These are phyloP conservation scores for Fusarium compactum DNA, from an alignment of 2,329 filamentous ascomycete species.

Conservation along the genomic window DNA sequence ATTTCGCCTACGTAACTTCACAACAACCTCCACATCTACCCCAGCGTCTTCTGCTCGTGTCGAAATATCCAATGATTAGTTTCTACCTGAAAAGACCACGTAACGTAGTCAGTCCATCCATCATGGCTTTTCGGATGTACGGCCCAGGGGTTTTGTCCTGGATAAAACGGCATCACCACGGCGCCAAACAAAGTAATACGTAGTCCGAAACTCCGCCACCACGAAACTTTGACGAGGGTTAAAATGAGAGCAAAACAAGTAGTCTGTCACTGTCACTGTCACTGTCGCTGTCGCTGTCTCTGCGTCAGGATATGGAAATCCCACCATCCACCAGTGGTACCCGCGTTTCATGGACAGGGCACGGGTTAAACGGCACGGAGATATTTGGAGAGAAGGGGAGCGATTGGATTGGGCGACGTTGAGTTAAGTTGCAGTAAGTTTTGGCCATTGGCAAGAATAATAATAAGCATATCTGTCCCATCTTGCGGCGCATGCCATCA, in stretches of 20 bases:
- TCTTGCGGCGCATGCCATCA: constrained; percentile 47
- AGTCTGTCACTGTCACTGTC: background rate
- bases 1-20: background rate
- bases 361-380: constrained; percentile 35
- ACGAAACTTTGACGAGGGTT: constrained; percentile 20
- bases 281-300: background rate
- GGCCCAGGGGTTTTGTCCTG: constrained; percentile 41
- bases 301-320: background rate
- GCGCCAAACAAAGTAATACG: constrained; percentile 33
- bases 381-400: background rate
- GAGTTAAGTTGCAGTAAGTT: constrained; percentile 17
- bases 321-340: constrained; percentile 21
- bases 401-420: background rate
- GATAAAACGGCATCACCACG: constrained; percentile 46
- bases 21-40: constrained; percentile 12
- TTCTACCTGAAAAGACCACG: background rate
- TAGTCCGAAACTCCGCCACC: constrained; percentile 39
- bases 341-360: constrained; percentile 30
- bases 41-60: constrained; percentile 3
- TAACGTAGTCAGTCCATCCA: background rate
- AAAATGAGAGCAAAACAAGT: background rate
- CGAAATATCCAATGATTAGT: background rate
- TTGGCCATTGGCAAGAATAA: constrained; percentile 24
- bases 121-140: constrained; percentile 22
- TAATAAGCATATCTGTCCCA: constrained; percentile 49